phyloP scores from a whole-genome alignment of 176 grass and related monocot genomes.

The Carex scoparia region DNA sequence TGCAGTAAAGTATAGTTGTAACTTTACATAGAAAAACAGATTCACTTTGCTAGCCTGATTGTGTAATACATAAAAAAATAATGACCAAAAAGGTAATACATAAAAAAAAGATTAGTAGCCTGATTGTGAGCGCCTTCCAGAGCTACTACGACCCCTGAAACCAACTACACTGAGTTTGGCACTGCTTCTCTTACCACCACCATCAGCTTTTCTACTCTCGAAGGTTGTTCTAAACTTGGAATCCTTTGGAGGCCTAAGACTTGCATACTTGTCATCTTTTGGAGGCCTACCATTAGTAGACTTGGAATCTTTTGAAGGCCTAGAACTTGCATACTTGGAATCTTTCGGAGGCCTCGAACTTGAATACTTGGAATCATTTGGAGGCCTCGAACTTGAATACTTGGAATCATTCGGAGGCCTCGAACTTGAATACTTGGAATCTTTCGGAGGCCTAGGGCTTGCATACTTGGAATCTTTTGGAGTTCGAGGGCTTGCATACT shows the following conservation, averaged over 20 bases:
- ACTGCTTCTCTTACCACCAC: constrained; percentile 16
- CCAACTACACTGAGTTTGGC: constrained; percentile 74
- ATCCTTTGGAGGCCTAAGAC: not conserved
- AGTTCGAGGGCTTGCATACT: not conserved
- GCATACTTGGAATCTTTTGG: not conserved
- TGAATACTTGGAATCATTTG: not conserved
- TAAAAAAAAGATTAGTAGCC: constrained; percentile 3
- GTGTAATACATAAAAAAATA: not conserved
- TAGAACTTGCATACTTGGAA: not conserved
- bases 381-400: not conserved
- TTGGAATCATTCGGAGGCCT: not conserved
- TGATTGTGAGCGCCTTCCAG: constrained; percentile 37
- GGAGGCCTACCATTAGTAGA: not conserved
- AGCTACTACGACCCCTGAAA: constrained; percentile 93
- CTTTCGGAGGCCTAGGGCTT: not conserved
- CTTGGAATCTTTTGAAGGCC: not conserved
- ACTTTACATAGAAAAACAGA: not conserved
- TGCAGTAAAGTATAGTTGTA: too few species aligned
- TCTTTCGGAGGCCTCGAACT: not conserved
- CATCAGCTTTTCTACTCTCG: constrained; percentile 34
- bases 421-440: not conserved
- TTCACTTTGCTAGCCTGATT: not conserved
- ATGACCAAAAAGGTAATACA: not conserved
- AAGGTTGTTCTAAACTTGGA: constrained; percentile 26
- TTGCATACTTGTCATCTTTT: not conserved